Conservation (phyloP, 495 filamentous ascomycete species). For the Ascobolus immersus region DNA sequence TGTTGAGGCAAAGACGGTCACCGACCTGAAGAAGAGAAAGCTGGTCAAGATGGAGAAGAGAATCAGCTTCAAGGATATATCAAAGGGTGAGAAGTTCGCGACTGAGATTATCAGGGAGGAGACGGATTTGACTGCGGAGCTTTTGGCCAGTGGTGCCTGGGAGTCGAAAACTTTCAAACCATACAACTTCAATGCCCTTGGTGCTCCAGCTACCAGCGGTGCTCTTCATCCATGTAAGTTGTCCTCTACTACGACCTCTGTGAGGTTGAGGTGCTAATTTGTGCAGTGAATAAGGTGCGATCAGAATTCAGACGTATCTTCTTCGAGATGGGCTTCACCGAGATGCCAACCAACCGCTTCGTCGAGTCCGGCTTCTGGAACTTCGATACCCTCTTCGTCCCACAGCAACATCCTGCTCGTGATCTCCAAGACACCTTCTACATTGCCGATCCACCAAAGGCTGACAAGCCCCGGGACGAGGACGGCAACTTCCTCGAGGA, state of each 20-base stretch:
- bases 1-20: slow-evolving; percentile 41
- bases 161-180: slow-evolving; percentile 78
- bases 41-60: slow-evolving; percentile 56
- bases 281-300: slow-evolving; percentile 64
- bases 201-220: slow-evolving; percentile 50
- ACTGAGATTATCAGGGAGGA: slow-evolving; percentile 71
- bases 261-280: too few relatives aligned
- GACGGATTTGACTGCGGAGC: slow-evolving; percentile 82
- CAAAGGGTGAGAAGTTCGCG: slow-evolving; percentile 68
- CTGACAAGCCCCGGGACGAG: slow-evolving; percentile 55
- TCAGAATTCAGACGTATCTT: slow-evolving; percentile 89
- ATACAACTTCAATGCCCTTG: slow-evolving; percentile 89
- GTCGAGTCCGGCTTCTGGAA: slow-evolving; percentile 98
- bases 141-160: slow-evolving; percentile 58
- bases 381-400: slow-evolving; percentile 89
- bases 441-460: slow-evolving; percentile 60
- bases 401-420: slow-evolving; percentile 89
- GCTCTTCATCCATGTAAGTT: slow-evolving; percentile 49
- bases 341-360: slow-evolving; percentile 60
- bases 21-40: slow-evolving; percentile 73
- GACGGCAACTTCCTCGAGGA: slow-evolving; percentile 40
- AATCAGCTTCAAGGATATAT: slow-evolving; percentile 56
- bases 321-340: slow-evolving; percentile 75
- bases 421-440: slow-evolving; percentile 97
- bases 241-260: slow-evolving; percentile 1